phyloP scores from a whole-genome alignment of 192 early-diverging fungal genomes.

The Coemansia sp. region DNA sequence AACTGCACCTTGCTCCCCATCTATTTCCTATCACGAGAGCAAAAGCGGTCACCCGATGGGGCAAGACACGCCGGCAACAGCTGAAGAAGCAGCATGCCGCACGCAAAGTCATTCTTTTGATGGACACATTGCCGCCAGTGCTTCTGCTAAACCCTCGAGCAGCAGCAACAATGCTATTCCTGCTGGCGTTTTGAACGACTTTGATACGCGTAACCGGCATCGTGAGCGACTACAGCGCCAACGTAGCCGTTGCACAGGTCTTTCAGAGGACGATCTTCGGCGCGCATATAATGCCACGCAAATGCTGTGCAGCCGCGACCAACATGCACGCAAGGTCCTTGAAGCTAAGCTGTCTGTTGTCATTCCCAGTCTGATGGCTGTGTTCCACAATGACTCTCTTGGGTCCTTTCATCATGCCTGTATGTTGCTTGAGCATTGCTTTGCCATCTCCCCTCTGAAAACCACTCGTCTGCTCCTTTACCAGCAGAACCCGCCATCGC shows the following conservation, averaged over 20 bases:
- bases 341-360: conserved; percentile 50
- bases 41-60: not conserved
- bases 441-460: conserved; percentile 41
- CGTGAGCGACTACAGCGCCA: conserved; percentile 43
- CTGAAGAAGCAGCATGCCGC: conserved; percentile 2
- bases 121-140: not conserved
- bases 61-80: not conserved
- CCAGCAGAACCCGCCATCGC: conserved; percentile 50
- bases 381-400: conserved; percentile 50
- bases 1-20: conserved; percentile 45
- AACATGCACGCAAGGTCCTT: conserved; percentile 37
- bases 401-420: conserved; percentile 55
- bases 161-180: conserved; percentile 16
- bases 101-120: not conserved
- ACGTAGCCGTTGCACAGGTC: conserved; percentile 34
- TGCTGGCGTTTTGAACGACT: conserved; percentile 28
- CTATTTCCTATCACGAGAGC: conserved; percentile 5
- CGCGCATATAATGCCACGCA: conserved; percentile 48
- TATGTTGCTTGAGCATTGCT: conserved; percentile 53
- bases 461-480: conserved; percentile 45
- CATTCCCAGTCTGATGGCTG: conserved; percentile 50
- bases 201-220: conserved; percentile 38
- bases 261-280: conserved; percentile 41
- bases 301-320: conserved; percentile 46
- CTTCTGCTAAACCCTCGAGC: not conserved